phyloP scores from a whole-genome alignment of 768 basidiomycete species.

The Phaffia tasmanica region DNA sequence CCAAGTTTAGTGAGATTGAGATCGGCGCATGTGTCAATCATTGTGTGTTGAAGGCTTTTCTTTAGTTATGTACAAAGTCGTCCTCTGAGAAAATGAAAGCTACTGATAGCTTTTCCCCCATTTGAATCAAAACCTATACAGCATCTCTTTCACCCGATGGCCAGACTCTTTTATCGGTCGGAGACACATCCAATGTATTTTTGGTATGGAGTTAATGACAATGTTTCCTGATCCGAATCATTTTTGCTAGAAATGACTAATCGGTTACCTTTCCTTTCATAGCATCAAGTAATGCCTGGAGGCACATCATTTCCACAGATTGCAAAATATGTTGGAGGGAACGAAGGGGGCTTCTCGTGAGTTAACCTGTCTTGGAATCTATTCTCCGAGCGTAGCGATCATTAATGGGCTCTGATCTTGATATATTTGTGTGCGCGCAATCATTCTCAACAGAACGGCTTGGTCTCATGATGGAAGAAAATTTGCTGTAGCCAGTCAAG shows the following conservation, averaged over 20 bases:
- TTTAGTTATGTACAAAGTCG: not conserved
- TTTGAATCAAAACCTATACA: not conserved
- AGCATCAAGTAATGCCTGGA: conserved; percentile 7
- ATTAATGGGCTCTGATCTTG: not conserved
- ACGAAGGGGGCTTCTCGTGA: conserved; percentile 17
- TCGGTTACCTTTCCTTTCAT: not conserved
- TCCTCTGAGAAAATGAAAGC: no score
- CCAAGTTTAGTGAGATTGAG: conserved; percentile 8
- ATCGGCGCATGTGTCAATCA: conserved; percentile 15
- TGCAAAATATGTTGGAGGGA: conserved; percentile 8
- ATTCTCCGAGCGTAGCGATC: not conserved
- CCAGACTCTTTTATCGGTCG: conserved; percentile 9
- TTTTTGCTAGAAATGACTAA: not conserved
- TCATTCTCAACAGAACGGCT: not conserved
- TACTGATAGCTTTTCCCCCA: no score
- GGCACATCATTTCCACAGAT: conserved; percentile 12
- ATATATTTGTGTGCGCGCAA: not conserved
- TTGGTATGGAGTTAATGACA: conserved; percentile 4
- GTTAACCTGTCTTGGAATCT: not conserved
- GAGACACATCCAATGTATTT: conserved; percentile 15
- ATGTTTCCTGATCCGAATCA: not conserved
- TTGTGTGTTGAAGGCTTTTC: conserved; percentile 4
- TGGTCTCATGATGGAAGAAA: conserved; percentile 12
- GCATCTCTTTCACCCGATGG: conserved; percentile 20
- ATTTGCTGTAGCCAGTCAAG: conserved; percentile 17